Evolutionary conservation across 768 basidiomycete genomes (phyloP), one percentile per base, ranked within the genome.

Genomic region (Boletus pseudopeckii): DNA sequence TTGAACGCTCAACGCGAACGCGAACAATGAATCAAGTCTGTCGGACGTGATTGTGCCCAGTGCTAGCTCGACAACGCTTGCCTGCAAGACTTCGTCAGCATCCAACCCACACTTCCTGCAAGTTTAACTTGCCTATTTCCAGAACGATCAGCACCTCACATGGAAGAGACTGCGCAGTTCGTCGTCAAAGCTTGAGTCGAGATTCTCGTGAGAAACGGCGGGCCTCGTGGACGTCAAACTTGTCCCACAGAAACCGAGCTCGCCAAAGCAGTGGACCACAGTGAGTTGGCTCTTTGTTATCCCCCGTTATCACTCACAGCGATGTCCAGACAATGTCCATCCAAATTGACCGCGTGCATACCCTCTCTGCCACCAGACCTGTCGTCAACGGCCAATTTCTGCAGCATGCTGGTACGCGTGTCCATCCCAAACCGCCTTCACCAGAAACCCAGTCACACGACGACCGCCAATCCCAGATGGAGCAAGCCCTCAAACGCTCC

Each of bases 401-500:
- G 14, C 67, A 50, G 32, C 45, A 48, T 37, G 32, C 24, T 7
- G 45, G 45, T n/a, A 22, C 40, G 22, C 55, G 55, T 43, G 40
- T 37, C 18, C 42, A 53, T 1, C 51, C 36, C 7, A 65, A 63
- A 26, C 53, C 48, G 8, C 32, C 59, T 34, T 55, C 61, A 9
- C 55, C 57, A 11, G 55, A 54, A 22, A 32, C 37, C 18, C 60
- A 49, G 22, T 22, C 45, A 18, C 42, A 52, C 53, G 55, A 69
- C 34, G 65, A 71, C 53, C 62, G 57, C 15, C 69, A 67, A 13
- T 61, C 55, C 13, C 68, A 74, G 59, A 57, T 71, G 53, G 70
- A 71, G 50, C 72, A 73, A 22, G 68, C 76, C 10, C 66, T 75
- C 46, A 77, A 71, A 53, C 77, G 82, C 33, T 81, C 84, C 6